Evolutionary conservation across 2,329 filamentous ascomycete genomes (phyloP).

Genomic region (Sporothrix brasiliensis): DNA sequence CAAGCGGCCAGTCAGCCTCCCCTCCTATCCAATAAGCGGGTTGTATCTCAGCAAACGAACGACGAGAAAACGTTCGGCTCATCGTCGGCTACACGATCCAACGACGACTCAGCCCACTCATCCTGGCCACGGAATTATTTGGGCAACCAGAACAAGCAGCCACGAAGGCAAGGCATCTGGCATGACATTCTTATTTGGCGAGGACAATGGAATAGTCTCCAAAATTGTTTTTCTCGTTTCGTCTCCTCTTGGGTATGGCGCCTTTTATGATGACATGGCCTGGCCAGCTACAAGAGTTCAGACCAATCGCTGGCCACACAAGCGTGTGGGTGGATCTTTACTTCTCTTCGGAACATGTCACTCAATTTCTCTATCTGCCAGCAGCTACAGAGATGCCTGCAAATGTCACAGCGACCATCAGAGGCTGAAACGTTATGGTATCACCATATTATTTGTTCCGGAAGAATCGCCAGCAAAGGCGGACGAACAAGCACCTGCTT

Average conservation of each 20-base stretch:
- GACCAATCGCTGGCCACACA: slow-evolving; percentile 1
- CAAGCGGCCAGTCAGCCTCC: slow-evolving; percentile 25
- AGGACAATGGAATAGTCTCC: slow-evolving; percentile 2
- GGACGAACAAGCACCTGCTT: background rate
- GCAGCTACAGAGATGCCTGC: background rate
- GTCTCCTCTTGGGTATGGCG: background rate
- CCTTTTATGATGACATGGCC: slow-evolving; percentile 5
- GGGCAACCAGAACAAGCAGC: background rate
- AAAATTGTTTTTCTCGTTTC: background rate
- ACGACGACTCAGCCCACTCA: background rate
- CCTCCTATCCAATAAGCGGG: slow-evolving; percentile 8
- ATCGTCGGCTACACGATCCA: slow-evolving; percentile 28
- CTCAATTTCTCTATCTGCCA: too few species aligned
- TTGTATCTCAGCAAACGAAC: too few species aligned
- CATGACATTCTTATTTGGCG: background rate
- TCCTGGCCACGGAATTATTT: background rate
- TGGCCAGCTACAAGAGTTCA: slow-evolving; percentile 5
- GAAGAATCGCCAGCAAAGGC: too few species aligned
- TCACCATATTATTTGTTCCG: background rate
- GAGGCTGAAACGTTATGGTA: background rate
- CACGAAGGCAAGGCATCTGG: background rate
- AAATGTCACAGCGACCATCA: slow-evolving; percentile 5
- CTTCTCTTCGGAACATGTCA: background rate
- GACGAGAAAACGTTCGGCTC: slow-evolving; percentile 25
- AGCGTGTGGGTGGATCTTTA: background rate